These are phyloP conservation scores for Dichomitus squalens DNA, from an alignment of 1,284 basidiomycete species.

Conservation along the genomic window DNA sequence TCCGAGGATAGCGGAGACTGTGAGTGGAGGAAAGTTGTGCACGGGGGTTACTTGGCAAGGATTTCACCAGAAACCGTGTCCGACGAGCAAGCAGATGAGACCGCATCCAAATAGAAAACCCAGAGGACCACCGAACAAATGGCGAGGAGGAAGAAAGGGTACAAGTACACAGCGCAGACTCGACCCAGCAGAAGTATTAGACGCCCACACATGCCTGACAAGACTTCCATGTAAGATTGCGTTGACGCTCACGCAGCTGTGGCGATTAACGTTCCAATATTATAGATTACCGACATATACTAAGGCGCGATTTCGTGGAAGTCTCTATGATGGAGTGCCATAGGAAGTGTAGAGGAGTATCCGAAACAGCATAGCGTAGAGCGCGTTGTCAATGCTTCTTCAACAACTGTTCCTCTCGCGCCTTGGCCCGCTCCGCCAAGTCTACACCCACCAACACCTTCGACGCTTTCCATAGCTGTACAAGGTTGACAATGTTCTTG, in stretches of 20 bases:
- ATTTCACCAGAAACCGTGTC: conserved; percentile 50
- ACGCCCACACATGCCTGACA: conserved; percentile 7
- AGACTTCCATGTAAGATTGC: background rate
- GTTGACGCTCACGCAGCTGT: background rate
- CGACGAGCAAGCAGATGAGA: conserved; percentile 54
- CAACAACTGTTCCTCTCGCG: conserved; percentile 48
- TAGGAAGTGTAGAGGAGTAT: conserved; percentile 17
- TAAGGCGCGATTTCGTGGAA: conserved; percentile 14
- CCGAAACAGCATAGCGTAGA: conserved; percentile 2
- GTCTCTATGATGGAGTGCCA: conserved; percentile 16
- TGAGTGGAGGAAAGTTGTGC: conserved; percentile 38
- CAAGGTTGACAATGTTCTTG: conserved; percentile 95
- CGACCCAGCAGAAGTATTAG: conserved; percentile 9
- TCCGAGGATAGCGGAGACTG: conserved; percentile 38
- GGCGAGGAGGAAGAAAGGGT: conserved; percentile 6
- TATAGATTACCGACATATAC: conserved; percentile 17
- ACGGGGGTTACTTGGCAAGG: conserved; percentile 36
- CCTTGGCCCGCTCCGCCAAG: conserved; percentile 78
- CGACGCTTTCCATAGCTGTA: conserved; percentile 98
- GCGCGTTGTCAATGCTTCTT: conserved; percentile 23
- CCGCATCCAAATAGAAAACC: conserved; percentile 51
- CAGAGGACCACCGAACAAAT: conserved; percentile 12
- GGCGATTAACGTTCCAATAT: no score
- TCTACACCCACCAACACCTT: conserved; percentile 94
- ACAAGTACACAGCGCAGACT: conserved; percentile 1